phyloP scores from a whole-genome alignment of 495 filamentous ascomycete species.

The Neurospora cerealis region DNA sequence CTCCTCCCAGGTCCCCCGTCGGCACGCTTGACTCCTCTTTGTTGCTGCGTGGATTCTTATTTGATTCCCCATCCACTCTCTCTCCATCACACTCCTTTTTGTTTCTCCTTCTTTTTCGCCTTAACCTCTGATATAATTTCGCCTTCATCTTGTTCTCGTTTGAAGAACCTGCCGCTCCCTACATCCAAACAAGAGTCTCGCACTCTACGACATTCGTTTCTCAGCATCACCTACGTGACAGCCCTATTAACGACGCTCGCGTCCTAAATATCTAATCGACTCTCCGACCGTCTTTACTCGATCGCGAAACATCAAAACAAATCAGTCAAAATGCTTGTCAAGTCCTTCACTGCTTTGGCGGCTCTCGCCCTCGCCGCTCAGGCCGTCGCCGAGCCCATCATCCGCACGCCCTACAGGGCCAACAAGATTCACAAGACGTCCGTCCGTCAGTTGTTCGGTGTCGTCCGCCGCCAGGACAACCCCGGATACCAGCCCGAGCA shows the following conservation, averaged over 20 bases:
- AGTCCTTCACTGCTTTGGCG: conserved; percentile 29
- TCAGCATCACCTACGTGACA: conserved; percentile 5
- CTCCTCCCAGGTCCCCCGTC: not conserved
- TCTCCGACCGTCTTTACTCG: not conserved
- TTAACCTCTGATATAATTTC: not conserved
- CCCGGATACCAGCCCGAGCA: conserved; percentile 34
- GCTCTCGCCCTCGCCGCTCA: conserved; percentile 29
- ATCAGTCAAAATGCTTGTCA: conserved; percentile 28
- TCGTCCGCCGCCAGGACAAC: conserved; percentile 24
- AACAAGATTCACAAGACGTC: conserved; percentile 28
- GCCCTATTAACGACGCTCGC: not conserved
- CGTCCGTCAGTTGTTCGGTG: conserved; percentile 27
- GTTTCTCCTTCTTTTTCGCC: conserved; percentile 7
- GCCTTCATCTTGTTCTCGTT: not conserved
- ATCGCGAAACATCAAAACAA: not conserved
- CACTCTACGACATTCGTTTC: conserved; percentile 26
- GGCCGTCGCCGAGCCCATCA: conserved; percentile 28
- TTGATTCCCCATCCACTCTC: conserved; percentile 13
- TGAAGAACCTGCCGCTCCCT: conserved; percentile 19
- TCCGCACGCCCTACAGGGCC: conserved; percentile 27
- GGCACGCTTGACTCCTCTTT: not conserved
- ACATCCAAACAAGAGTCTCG: conserved; percentile 15
- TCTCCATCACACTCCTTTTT: conserved; percentile 2
- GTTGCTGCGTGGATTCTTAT: conserved; percentile 2
- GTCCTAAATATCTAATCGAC: not conserved